Percentiles rank a stretch among this genome's conserved stretches.
These are phyloP conservation scores for Neonectria faginata DNA, from an alignment of 2,329 filamentous ascomycete genomes.

Conservation along the genomic window DNA sequence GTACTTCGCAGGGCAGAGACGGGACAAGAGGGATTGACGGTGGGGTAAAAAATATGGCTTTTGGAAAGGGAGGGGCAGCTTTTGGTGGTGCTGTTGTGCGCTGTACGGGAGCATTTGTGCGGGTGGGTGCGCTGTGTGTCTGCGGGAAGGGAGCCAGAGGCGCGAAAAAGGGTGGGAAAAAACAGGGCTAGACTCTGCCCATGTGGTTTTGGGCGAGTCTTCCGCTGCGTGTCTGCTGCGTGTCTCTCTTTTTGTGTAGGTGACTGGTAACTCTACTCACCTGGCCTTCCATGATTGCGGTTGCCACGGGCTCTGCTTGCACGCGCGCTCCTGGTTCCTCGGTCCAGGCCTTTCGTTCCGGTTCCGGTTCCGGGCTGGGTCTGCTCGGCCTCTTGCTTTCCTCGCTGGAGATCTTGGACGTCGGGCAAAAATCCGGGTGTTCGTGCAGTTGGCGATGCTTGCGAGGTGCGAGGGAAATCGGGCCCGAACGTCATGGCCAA, in stretches of 20 bases:
- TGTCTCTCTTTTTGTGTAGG: background rate
- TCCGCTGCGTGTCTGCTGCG: background rate
- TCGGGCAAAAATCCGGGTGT: background rate
- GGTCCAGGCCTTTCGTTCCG: conserved; percentile 13
- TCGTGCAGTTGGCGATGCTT: conserved; percentile 24
- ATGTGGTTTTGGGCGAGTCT: too few relatives aligned
- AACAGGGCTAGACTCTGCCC: conserved; percentile 19
- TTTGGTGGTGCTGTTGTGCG: conserved; percentile 5
- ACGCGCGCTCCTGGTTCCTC: conserved; percentile 12
- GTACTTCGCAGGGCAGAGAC: too few relatives aligned
- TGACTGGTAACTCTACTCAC: conserved; percentile 32
- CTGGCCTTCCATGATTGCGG: conserved; percentile 42
- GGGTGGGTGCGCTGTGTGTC: background rate
- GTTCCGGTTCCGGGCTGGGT: conserved; percentile 20
- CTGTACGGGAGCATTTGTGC: background rate
- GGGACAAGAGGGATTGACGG: conserved; percentile 8
- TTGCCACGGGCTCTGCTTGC: conserved; percentile 3
- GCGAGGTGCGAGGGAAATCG: conserved; percentile 25
- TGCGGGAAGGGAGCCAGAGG: conserved; percentile 4
- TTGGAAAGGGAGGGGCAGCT: conserved; percentile 23
- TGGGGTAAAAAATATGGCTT: conserved; percentile 26
- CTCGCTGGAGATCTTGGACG: background rate
- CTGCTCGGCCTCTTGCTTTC: background rate
- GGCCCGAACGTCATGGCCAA: conserved; percentile 19
- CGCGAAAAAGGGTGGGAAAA: conserved; percentile 1